Percentiles rank a stretch among this genome's conserved stretches.
phyloP scores from a whole-genome alignment of 1,284 basidiomycete species.

The Violaceomyces palustris region DNA sequence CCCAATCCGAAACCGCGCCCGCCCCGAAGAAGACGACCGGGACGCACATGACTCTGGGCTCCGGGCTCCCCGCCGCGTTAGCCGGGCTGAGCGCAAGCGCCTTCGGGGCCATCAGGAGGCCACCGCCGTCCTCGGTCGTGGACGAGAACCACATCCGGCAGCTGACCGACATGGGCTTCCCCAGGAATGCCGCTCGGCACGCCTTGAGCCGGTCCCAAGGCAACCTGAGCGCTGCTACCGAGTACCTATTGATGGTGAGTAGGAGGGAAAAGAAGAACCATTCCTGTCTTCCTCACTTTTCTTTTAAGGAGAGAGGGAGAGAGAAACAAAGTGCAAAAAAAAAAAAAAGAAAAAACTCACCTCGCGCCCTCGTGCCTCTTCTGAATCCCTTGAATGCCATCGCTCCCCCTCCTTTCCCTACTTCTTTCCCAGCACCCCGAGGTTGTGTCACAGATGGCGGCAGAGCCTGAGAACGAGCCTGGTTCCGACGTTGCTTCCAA shows the following conservation, averaged over 20 bases:
- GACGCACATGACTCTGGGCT: slow-evolving; percentile 1
- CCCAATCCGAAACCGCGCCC: slow-evolving; percentile 58
- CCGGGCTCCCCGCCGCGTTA: slow-evolving; percentile 9
- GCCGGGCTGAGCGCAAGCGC: slow-evolving; percentile 9
- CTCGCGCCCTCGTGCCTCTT: no score
- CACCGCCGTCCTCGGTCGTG: background rate
- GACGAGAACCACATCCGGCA: slow-evolving; percentile 63
- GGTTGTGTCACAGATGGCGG: no score
- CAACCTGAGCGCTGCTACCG: slow-evolving; percentile 83
- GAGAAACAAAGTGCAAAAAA: no score
- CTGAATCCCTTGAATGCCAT: no score
- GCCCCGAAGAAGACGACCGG: slow-evolving; percentile 10
- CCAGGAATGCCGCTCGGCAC: slow-evolving; percentile 72
- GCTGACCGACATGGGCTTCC: slow-evolving; percentile 94
- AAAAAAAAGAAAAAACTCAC: no score
- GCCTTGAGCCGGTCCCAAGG: slow-evolving; percentile 80
- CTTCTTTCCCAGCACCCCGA: no score
- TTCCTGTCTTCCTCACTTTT: no score
- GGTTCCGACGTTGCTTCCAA: no score
- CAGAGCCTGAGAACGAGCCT: no score
- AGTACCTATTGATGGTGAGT: slow-evolving; percentile 74
- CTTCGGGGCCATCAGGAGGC: slow-evolving; percentile 1
- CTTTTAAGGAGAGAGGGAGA: no score
- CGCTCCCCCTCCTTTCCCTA: no score
- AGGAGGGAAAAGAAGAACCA: no score